A percentile compares a stretch with the other conserved stretches of the same genome.
phyloP scores from a whole-genome alignment of 148 eudicot genomes.

The Vaccinium corymbosum region DNA sequence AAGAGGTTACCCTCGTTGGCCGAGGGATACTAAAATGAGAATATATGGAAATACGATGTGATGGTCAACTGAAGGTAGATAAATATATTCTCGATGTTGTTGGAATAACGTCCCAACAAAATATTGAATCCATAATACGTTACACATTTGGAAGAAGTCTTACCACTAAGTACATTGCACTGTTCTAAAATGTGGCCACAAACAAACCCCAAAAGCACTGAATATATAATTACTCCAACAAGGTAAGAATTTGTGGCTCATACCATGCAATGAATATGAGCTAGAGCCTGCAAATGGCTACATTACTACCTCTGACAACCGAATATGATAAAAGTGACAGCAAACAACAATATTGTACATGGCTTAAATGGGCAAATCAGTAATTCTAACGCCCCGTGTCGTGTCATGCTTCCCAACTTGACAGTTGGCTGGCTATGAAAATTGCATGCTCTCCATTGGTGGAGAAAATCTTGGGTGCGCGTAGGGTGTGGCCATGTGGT shows the following conservation, averaged over 20 bases:
- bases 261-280: neutral
- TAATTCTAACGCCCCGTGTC: neutral
- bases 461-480: no score
- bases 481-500: no score
- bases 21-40: neutral
- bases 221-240: neutral
- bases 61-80: neutral
- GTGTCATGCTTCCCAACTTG: neutral
- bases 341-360: neutral
- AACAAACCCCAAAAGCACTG: neutral
- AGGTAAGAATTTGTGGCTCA: neutral
- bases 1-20: neutral
- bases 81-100: neutral
- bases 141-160: neutral
- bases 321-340: neutral
- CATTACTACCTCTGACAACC: neutral
- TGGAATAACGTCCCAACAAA: neutral
- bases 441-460: neutral
- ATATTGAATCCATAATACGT: neutral
- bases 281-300: neutral
- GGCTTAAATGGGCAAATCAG: neutral
- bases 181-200: neutral
- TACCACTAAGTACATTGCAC: neutral
- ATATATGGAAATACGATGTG: neutral
- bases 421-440: conserved; percentile 9